phyloP scores from a whole-genome alignment of 345 rosid species.

The Moricandia moricandioides region DNA sequence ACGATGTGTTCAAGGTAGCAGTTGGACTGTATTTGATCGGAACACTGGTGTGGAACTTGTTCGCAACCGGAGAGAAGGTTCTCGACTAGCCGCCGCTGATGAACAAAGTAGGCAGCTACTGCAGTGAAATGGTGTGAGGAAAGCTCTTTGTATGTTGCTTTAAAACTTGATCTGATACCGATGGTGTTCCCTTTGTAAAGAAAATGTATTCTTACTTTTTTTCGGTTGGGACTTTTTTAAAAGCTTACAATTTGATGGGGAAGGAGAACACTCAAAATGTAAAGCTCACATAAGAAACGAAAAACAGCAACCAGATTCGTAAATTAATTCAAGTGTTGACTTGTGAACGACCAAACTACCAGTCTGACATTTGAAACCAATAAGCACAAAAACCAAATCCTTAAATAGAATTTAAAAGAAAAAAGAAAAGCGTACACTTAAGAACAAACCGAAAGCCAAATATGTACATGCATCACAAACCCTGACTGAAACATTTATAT shows the following conservation, averaged over 20 bases:
- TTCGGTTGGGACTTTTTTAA: background rate
- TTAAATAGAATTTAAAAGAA: background rate
- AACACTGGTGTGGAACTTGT: slow-evolving; percentile 85
- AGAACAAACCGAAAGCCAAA: background rate
- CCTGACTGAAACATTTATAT: background rate
- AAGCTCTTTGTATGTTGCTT: background rate
- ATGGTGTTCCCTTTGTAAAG: background rate
- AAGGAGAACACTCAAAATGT: background rate
- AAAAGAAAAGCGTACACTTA: background rate
- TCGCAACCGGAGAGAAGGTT: slow-evolving; percentile 84
- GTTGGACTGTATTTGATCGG: slow-evolving; percentile 79
- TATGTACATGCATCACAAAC: background rate
- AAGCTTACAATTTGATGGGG: background rate
- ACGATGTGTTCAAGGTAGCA: slow-evolving; percentile 86
- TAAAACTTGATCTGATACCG: slow-evolving; percentile 2
- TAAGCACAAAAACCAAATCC: background rate
- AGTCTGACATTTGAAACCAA: too few relatives aligned
- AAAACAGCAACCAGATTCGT: background rate
- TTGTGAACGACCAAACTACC: too few relatives aligned
- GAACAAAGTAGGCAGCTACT: slow-evolving; percentile 10
- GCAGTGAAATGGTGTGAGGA: slow-evolving; percentile 15
- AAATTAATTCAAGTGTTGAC: too few relatives aligned
- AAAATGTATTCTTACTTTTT: background rate
- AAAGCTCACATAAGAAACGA: background rate
- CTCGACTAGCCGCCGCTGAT: slow-evolving; percentile 50